These are phyloP conservation scores for Pneumocystis carinii DNA, from an alignment of 1,139 yeast genomes.

Conservation along the genomic window DNA sequence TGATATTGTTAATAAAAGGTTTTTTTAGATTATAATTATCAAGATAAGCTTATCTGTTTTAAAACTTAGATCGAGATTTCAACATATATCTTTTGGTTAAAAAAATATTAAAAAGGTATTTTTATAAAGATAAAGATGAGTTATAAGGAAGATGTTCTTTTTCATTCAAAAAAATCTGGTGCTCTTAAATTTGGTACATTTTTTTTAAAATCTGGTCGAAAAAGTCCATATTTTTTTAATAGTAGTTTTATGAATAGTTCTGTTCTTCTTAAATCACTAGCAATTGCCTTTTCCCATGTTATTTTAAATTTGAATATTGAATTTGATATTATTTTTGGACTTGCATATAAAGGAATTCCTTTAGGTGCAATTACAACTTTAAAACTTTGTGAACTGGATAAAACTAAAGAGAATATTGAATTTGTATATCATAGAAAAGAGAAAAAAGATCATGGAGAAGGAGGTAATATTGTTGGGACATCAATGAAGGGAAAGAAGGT, in stretches of 20 bases:
- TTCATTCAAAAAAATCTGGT: constrained; percentile 40
- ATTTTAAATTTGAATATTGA: constrained; percentile 60
- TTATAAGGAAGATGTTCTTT: constrained; percentile 46
- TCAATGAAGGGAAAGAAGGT: constrained; percentile 54
- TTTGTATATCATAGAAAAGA: constrained; percentile 42
- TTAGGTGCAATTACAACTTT: constrained; percentile 85
- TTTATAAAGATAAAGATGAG: not conserved
- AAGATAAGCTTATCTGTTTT: too few relatives aligned
- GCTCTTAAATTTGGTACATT: constrained; percentile 38
- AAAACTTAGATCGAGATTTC: not conserved
- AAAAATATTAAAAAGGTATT: not conserved
- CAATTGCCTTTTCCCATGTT: constrained; percentile 77
- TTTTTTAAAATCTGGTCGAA: constrained; percentile 65
- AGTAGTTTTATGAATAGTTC: constrained; percentile 81
- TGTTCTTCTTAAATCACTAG: constrained; percentile 56
- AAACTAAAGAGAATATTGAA: constrained; percentile 25
- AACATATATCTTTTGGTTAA: not conserved
- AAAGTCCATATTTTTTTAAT: constrained; percentile 94
- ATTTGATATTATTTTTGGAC: constrained; percentile 87
- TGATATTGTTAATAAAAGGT: too few relatives aligned
- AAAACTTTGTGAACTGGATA: constrained; percentile 69
- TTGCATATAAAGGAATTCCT: constrained; percentile 96
- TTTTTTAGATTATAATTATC: too few relatives aligned
- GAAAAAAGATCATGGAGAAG: constrained; percentile 96
- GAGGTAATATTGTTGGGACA: constrained; percentile 87